These are phyloP conservation scores for Plicaturopsis crispa DNA, from an alignment of 768 basidiomycete genomes.

Conservation along the genomic window DNA sequence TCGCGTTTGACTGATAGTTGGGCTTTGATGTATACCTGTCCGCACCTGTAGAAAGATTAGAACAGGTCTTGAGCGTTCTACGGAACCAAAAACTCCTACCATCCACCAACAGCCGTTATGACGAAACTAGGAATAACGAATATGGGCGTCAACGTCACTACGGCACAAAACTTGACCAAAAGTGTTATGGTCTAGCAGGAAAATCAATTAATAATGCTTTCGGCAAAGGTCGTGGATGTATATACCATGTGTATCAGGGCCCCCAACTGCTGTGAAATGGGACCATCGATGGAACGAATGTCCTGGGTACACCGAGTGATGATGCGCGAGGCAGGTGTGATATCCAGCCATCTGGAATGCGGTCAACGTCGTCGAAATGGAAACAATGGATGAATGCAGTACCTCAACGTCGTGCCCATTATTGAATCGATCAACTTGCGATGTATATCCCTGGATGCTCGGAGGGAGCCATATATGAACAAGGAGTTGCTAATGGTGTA, in stretches of 20 bases:
- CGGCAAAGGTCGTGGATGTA: too few relatives aligned
- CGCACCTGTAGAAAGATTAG: too few relatives aligned
- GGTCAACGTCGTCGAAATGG: background rate
- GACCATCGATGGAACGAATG: conserved; percentile 22
- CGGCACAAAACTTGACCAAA: conserved; percentile 34
- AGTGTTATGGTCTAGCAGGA: too few relatives aligned
- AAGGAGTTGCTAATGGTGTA: conserved; percentile 18
- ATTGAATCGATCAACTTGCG: conserved; percentile 24
- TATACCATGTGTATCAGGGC: conserved; percentile 7
- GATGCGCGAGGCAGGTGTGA: conserved; percentile 41
- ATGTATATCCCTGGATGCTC: conserved; percentile 31
- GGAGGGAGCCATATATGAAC: conserved; percentile 24
- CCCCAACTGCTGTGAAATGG: conserved; percentile 2
- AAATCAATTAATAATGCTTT: too few relatives aligned
- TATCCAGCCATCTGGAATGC: conserved; percentile 37
- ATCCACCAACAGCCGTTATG: conserved; percentile 29
- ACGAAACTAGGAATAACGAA: conserved; percentile 31
- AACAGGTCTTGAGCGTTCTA: too few relatives aligned
- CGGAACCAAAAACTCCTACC: conserved; percentile 36
- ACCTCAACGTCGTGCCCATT: conserved; percentile 33
- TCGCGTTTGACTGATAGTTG: conserved; percentile 43
- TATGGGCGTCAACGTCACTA: conserved; percentile 35
- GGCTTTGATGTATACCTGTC: conserved; percentile 34
- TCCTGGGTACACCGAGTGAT: conserved; percentile 43
- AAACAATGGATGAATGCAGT: conserved; percentile 14